Conservation (phyloP, 495 filamentous ascomycete species). For the Lentithecium fluviatile region DNA sequence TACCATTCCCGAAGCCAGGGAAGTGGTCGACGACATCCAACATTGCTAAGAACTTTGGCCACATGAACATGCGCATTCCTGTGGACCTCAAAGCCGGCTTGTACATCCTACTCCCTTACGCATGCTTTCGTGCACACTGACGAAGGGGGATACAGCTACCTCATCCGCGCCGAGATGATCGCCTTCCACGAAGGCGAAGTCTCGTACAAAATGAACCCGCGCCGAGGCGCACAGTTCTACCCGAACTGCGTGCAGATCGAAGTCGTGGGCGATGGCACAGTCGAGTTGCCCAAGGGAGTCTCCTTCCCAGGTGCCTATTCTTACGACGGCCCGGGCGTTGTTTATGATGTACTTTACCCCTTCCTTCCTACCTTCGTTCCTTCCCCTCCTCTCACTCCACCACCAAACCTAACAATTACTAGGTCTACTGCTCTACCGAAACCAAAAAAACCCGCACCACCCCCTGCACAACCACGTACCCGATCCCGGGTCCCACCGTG, state of each 20-base stretch:
- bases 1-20: conserved; percentile 8
- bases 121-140: neutral
- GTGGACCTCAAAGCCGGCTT: conserved; percentile 19
- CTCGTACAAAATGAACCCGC: conserved; percentile 14
- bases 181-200: conserved; percentile 29
- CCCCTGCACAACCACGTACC: conserved; percentile 19
- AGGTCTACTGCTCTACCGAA: conserved; percentile 33
- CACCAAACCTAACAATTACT: neutral
- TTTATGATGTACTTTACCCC: conserved; percentile 15
- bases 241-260: conserved; percentile 35
- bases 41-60: conserved; percentile 15
- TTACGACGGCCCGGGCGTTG: conserved; percentile 25
- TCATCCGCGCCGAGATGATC: conserved; percentile 32
- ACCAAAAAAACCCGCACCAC: conserved; percentile 1
- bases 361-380: too few species aligned
- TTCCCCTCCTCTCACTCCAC: neutral
- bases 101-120: conserved; percentile 12
- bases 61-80: conserved; percentile 27
- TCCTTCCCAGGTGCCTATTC: conserved; percentile 25
- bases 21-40: conserved; percentile 31
- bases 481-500: conserved; percentile 27
- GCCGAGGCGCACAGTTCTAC: conserved; percentile 31
- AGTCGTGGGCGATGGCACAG: conserved; percentile 23
- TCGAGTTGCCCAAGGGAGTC: conserved; percentile 25
- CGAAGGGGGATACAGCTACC: conserved; percentile 26